Percentiles rank a stretch among this genome's conserved stretches.
Evolutionary conservation across 192 early-diverging fungal genomes (phyloP).

Genomic region (Coemansia sp.): DNA sequence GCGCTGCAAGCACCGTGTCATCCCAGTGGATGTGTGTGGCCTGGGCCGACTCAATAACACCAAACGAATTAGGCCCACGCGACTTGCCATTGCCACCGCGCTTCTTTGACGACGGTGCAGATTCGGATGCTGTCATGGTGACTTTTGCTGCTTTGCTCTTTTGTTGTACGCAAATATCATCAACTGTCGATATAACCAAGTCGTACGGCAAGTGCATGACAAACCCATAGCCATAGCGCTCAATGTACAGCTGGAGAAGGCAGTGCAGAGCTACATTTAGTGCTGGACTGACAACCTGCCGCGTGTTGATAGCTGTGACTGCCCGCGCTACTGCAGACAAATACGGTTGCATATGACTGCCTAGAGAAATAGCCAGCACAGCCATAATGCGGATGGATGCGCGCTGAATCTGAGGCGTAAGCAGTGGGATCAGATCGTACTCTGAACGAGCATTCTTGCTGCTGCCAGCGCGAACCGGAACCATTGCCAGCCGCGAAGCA

Average conservation of each 20-base stretch:
- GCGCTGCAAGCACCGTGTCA: conserved; percentile 24
- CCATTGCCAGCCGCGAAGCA: conserved; percentile 37
- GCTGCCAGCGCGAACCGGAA: conserved; percentile 31
- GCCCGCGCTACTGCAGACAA: conserved; percentile 35
- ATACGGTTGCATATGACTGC: conserved; percentile 38
- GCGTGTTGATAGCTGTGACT: conserved; percentile 25
- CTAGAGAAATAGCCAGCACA: conserved; percentile 28
- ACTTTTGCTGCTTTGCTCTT: conserved; percentile 5
- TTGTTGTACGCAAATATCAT: conserved; percentile 22
- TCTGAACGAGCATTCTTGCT: conserved; percentile 41
- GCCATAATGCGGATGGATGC: conserved; percentile 46
- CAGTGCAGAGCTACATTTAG: conserved; percentile 33
- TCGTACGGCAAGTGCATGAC: conserved; percentile 37
- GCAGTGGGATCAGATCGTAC: conserved; percentile 31
- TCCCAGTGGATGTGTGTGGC: conserved; percentile 28
- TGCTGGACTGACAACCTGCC: conserved; percentile 21
- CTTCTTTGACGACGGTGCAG: conserved; percentile 21
- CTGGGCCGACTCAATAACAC: conserved; percentile 5
- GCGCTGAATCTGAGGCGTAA: conserved; percentile 43
- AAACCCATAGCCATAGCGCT: conserved; percentile 45
- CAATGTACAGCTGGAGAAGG: conserved; percentile 38
- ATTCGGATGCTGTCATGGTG: background rate
- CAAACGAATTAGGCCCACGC: conserved; percentile 11
- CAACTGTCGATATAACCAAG: conserved; percentile 23
- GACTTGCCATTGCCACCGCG: conserved; percentile 24